Evolutionary conservation across 768 basidiomycete genomes (phyloP).

Genomic region (Gelatoporia subvermispora): DNA sequence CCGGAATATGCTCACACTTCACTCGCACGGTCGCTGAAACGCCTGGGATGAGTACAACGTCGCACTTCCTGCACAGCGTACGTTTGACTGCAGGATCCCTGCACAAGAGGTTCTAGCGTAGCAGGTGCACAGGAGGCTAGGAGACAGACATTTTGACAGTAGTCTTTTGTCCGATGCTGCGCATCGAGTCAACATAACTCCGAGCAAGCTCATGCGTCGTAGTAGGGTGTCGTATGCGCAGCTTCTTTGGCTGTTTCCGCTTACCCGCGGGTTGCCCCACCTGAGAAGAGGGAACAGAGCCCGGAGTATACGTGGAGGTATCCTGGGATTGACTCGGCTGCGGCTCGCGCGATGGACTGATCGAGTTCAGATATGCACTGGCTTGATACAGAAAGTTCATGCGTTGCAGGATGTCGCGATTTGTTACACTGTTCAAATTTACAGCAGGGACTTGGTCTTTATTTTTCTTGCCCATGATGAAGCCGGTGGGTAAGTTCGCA

Average conservation of each 20-base stretch:
- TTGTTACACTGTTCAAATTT: slow-evolving; percentile 52
- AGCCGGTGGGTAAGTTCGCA: not conserved
- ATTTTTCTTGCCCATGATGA: slow-evolving; percentile 62
- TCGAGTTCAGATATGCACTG: slow-evolving; percentile 52
- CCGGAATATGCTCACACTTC: slow-evolving; percentile 41
- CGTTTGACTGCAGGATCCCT: slow-evolving; percentile 87
- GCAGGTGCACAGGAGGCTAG: not conserved
- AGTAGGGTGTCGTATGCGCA: slow-evolving; percentile 25
- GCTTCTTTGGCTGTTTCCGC: slow-evolving; percentile 16
- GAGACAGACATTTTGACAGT: slow-evolving; percentile 66
- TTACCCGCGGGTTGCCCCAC: not conserved
- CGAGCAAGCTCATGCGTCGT: slow-evolving; percentile 52
- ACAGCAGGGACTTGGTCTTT: slow-evolving; percentile 45
- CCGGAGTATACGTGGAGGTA: slow-evolving; percentile 10
- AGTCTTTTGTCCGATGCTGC: slow-evolving; percentile 66
- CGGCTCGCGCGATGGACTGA: slow-evolving; percentile 15
- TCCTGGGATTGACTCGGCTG: not conserved
- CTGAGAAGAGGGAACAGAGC: slow-evolving; percentile 1
- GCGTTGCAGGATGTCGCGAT: slow-evolving; percentile 76
- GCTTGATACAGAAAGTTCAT: slow-evolving; percentile 86
- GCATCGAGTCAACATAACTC: slow-evolving; percentile 63
- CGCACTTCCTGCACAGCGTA: slow-evolving; percentile 68
- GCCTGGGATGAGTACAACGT: slow-evolving; percentile 62
- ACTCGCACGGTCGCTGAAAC: slow-evolving; percentile 59
- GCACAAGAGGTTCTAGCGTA: not conserved